A percentile compares a stretch with the other conserved stretches of the same genome.
Conservation (phyloP, 305 asterid species). For the Ilex paraguariensis region DNA sequence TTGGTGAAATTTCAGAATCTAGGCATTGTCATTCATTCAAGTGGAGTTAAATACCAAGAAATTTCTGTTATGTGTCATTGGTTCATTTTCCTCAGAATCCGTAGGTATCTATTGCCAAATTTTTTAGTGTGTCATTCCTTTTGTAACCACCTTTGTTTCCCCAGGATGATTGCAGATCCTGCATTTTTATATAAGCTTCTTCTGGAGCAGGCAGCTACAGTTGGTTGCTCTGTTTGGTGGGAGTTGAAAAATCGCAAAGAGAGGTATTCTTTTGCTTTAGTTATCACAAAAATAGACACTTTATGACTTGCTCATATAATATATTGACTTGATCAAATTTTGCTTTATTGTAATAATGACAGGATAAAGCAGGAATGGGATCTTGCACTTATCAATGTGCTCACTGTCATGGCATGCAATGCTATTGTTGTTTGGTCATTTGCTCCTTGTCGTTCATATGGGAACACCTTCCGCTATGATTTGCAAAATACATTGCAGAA, state of each 20-base stretch:
- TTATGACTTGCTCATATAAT: conserved; percentile 1
- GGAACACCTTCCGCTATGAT: conserved; percentile 89
- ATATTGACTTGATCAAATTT: conserved; percentile 12
- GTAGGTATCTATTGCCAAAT: no score
- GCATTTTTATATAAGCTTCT: conserved; percentile 77
- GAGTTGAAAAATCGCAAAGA: conserved; percentile 92
- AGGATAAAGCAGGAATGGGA: conserved; percentile 99
- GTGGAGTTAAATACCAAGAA: no score
- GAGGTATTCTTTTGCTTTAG: conserved; percentile 39
- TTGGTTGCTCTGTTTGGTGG: conserved; percentile 94
- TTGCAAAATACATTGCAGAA: conserved; percentile 95
- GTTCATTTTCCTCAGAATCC: no score
- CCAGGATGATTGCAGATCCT: conserved; percentile 99
- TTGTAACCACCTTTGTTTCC: conserved; percentile 16
- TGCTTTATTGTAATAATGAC: conserved; percentile 17
- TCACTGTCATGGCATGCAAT: conserved; percentile 90
- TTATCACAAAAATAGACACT: no score
- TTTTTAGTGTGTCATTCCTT: no score
- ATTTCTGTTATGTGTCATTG: no score
- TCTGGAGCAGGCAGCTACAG: conserved; percentile 88
- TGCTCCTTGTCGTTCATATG: conserved; percentile 99
- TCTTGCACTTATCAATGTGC: conserved; percentile 92
- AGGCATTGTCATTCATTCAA: no score
- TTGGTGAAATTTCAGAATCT: no score
- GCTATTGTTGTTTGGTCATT: conserved; percentile 91